Conservation (phyloP, 2,329 filamentous ascomycete genomes). For the Paracoccidioides lutzii region DNA sequence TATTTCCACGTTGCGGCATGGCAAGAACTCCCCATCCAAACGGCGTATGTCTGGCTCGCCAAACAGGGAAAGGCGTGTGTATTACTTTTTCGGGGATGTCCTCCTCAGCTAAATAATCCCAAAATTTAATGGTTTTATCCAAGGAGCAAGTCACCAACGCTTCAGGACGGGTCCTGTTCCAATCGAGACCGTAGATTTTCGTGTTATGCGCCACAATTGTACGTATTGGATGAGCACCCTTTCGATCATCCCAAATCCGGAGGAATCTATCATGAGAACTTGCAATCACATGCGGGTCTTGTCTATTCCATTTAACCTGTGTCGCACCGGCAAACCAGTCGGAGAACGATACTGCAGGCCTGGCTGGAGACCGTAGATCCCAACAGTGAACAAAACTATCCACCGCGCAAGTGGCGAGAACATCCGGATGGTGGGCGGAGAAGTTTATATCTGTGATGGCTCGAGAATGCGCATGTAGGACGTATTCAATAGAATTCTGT, state of each 20-base stretch:
- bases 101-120: conserved; percentile 59
- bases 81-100: conserved; percentile 64
- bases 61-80: conserved; percentile 71
- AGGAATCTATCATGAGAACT: conserved; percentile 82
- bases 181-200: conserved; percentile 91
- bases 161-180: conserved; percentile 65
- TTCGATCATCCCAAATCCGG: conserved; percentile 80
- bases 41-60: conserved; percentile 81
- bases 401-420: conserved; percentile 79
- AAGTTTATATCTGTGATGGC: conserved; percentile 97
- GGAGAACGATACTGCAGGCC: conserved; percentile 67
- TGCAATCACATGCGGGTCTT: conserved; percentile 73
- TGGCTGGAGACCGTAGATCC: conserved; percentile 64
- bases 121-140: conserved; percentile 86
- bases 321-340: conserved; percentile 91
- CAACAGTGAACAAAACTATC: conserved; percentile 89
- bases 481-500: conserved; percentile 77
- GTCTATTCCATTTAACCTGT: conserved; percentile 88
- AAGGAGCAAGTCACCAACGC: conserved; percentile 77
- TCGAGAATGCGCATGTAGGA: conserved; percentile 69
- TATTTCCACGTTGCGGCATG: conserved; percentile 84
- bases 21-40: conserved; percentile 77
- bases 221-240: conserved; percentile 61
- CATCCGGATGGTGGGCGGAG: conserved; percentile 79
- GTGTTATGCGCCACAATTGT: conserved; percentile 81